Conservation (phyloP, 495 filamentous ascomycete genomes). For the Viridothelium virens region DNA sequence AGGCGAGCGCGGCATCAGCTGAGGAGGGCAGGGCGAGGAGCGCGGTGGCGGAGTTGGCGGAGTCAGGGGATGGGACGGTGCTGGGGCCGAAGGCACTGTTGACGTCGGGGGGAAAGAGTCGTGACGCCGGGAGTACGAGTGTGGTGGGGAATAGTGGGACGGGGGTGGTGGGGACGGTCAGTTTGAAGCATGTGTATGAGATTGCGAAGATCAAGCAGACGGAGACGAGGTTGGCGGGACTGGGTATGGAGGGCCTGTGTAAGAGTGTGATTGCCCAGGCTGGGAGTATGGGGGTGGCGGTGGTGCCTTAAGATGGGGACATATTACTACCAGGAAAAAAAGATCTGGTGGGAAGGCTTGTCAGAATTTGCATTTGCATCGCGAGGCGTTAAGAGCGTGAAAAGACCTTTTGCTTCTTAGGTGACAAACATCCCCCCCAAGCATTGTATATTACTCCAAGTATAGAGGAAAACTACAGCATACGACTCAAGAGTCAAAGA, state of each 20-base stretch:
- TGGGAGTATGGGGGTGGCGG: conserved; percentile 76
- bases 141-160: conserved; percentile 57
- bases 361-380: not conserved
- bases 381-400: not conserved
- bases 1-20: not conserved
- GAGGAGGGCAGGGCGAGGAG: not conserved
- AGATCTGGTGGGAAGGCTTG: not conserved
- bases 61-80: not conserved
- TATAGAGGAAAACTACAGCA: no score
- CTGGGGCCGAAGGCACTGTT: not conserved
- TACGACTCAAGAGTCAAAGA: no score
- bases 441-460: no score
- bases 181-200: conserved; percentile 94
- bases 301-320: conserved; percentile 52
- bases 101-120: conserved; percentile 23
- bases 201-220: conserved; percentile 91
- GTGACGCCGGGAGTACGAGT: conserved; percentile 9
- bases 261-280: conserved; percentile 81
- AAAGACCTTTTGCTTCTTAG: no score
- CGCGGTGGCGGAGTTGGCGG: not conserved
- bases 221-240: conserved; percentile 71
- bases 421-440: no score
- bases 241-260: conserved; percentile 73
- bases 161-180: conserved; percentile 70
- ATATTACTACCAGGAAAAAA: not conserved